phyloP scores from a whole-genome alignment of 441 rosid genomes.

The Codiaeum variegatum region DNA sequence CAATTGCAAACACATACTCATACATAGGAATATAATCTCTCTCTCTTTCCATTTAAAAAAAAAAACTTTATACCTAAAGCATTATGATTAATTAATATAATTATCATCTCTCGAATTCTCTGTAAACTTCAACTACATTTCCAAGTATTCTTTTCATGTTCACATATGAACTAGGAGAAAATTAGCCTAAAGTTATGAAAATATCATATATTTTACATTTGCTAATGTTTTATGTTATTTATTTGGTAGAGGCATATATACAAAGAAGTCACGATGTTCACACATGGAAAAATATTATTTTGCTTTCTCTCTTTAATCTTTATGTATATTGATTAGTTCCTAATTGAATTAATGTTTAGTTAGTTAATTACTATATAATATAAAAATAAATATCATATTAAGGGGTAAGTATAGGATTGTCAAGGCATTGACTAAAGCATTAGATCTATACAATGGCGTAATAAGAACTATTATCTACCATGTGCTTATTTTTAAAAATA shows the following conservation, averaged over 20 bases:
- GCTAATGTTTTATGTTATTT: not conserved
- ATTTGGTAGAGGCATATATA: not conserved
- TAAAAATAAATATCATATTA: not conserved
- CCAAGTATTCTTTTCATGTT: not conserved
- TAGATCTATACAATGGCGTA: slow-evolving; percentile 13
- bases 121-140: not conserved
- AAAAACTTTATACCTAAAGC: slow-evolving; percentile 1
- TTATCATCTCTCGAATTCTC: not conserved
- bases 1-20: slow-evolving; percentile 7
- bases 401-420: slow-evolving; percentile 16
- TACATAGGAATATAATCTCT: slow-evolving; percentile 1
- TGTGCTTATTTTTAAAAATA: too few relatives aligned
- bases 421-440: slow-evolving; percentile 24
- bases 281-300: slow-evolving; percentile 6
- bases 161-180: not conserved
- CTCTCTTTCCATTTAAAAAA: not conserved
- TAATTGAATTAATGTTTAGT: not conserved
- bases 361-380: not conserved
- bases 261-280: slow-evolving; percentile 31
- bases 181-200: not conserved
- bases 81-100: not conserved
- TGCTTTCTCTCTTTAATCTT: too few relatives aligned
- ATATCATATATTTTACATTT: not conserved
- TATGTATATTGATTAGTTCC: not conserved
- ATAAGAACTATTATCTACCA: too few relatives aligned